Evolutionary conservation across 768 basidiomycete genomes (phyloP).

Genomic region (Mrakia gelida): DNA sequence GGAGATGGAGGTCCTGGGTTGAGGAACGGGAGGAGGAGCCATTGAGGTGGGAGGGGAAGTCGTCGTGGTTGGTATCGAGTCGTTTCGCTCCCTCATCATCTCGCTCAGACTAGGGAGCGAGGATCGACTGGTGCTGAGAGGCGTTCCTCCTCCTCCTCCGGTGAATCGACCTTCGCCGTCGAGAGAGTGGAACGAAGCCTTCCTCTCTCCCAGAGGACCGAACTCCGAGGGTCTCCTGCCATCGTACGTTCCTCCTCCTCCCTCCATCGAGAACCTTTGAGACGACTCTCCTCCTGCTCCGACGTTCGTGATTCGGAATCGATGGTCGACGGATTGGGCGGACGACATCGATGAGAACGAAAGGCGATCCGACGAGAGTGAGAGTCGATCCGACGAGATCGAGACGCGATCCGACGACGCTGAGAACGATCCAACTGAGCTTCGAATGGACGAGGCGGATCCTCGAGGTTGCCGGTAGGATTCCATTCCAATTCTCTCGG

Average conservation of each 20-base stretch:
- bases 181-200: not conserved
- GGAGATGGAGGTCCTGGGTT: not conserved
- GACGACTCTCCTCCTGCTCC: not conserved
- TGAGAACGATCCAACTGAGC: slow-evolving; percentile 1
- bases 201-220: not conserved
- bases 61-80: not conserved
- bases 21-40: not conserved
- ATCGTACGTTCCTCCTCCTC: not conserved
- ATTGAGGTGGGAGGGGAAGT: not conserved
- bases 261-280: not conserved
- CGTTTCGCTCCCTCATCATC: not conserved
- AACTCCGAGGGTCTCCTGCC: not conserved
- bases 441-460: slow-evolving; percentile 1
- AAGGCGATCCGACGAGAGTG: not conserved
- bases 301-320: not conserved
- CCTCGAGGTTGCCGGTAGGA: not conserved
- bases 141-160: not conserved
- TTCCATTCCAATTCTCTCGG: not conserved
- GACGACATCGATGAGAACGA: slow-evolving; percentile 3
- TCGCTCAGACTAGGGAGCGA: not conserved
- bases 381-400: slow-evolving; percentile 13
- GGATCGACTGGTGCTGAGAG: not conserved
- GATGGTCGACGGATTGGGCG: not conserved
- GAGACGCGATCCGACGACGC: slow-evolving; percentile 7
- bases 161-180: not conserved